Conservation (phyloP, 306 rosid species). For the Rubus idaeus region DNA sequence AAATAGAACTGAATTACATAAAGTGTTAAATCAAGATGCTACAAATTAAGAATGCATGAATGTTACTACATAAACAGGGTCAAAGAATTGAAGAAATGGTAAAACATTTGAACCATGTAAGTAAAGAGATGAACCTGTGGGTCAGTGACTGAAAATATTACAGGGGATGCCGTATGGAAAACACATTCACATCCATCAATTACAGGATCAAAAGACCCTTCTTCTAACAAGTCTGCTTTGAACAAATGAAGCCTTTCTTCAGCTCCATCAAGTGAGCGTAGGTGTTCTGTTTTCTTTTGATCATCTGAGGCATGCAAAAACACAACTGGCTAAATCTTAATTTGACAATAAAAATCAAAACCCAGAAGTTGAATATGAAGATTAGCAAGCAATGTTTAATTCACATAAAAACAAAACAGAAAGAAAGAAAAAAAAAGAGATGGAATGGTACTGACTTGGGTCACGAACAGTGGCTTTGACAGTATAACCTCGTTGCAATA, state of each 20-base stretch:
- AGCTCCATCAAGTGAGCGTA: slow-evolving; percentile 36
- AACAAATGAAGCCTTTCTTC: slow-evolving; percentile 47
- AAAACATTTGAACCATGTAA: neutral
- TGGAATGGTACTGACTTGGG: slow-evolving; percentile 12
- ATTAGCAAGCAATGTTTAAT: neutral
- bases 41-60: too few species aligned
- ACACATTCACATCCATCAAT: slow-evolving; percentile 49
- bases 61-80: too few species aligned
- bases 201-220: slow-evolving; percentile 51
- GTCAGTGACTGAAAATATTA: neutral
- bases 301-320: slow-evolving; percentile 11
- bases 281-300: slow-evolving; percentile 15
- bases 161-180: slow-evolving; percentile 43
- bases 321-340: too few species aligned
- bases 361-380: neutral
- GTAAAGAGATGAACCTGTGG: slow-evolving; percentile 42
- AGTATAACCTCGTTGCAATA: slow-evolving; percentile 14
- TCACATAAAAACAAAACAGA: neutral
- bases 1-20: too few species aligned
- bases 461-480: slow-evolving; percentile 30
- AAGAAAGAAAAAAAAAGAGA: neutral
- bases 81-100: neutral
- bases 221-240: slow-evolving; percentile 49
- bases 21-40: too few species aligned
- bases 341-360: too few species aligned